Conservation (phyloP, 2,329 filamentous ascomycete species). For the Fusarium hostae region DNA sequence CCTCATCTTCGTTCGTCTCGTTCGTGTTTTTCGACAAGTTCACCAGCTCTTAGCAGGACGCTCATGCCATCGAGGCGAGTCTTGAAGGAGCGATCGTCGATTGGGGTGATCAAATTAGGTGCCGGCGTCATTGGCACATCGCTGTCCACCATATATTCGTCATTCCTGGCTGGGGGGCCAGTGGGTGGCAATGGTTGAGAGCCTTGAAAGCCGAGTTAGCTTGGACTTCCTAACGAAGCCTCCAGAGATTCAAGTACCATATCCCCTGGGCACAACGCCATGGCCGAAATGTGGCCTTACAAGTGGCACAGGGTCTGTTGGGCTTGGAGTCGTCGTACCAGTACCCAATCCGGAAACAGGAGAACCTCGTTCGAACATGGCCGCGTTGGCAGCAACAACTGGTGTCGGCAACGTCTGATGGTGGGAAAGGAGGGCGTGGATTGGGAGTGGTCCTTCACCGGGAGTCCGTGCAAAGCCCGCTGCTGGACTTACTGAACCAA, state of each 20-base stretch:
- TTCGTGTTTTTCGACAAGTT: conserved; percentile 64
- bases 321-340: conserved; percentile 39
- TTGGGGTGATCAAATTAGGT: conserved; percentile 36
- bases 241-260: conserved; percentile 48
- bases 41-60: conserved; percentile 67
- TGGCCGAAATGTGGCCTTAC: conserved; percentile 36
- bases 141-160: conserved; percentile 43
- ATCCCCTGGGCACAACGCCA: conserved; percentile 46
- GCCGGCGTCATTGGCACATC: conserved; percentile 49
- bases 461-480: conserved; percentile 53
- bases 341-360: conserved; percentile 33
- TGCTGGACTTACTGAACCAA: conserved; percentile 55
- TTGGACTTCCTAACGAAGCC: conserved; percentile 32
- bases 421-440: conserved; percentile 63
- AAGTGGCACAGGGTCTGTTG: conserved; percentile 37
- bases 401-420: conserved; percentile 49
- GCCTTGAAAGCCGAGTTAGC: conserved; percentile 49
- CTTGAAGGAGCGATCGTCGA: conserved; percentile 36
- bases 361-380: conserved; percentile 36
- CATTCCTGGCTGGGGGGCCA: conserved; percentile 47
- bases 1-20: conserved; percentile 33
- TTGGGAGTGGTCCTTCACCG: conserved; percentile 63
- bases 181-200: conserved; percentile 50
- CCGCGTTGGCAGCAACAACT: conserved; percentile 12
- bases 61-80: conserved; percentile 65